Evolutionary conservation across 257 asterid genomes (phyloP).

Genomic region (Solanum virginianum): DNA sequence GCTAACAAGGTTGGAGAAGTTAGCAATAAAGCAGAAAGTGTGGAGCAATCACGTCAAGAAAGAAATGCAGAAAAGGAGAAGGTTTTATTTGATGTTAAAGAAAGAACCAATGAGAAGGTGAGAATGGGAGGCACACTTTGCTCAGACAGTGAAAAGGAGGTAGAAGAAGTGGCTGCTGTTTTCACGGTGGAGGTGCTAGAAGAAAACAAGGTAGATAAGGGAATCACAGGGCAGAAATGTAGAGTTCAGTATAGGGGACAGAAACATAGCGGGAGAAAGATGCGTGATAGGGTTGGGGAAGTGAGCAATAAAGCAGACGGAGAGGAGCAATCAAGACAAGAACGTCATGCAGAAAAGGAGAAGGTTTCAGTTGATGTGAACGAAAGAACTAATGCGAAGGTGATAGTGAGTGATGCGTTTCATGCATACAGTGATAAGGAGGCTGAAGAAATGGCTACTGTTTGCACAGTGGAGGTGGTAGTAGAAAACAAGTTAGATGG

Average conservation of each 20-base stretch:
- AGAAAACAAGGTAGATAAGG: neutral
- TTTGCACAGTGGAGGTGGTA: neutral
- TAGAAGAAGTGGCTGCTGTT: neutral
- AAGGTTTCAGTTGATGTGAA: neutral
- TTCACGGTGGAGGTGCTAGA: neutral
- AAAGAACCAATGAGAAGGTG: neutral
- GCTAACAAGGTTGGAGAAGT: neutral
- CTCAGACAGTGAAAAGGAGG: neutral
- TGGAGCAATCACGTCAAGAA: too few species aligned
- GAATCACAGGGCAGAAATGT: slow-evolving; percentile 1
- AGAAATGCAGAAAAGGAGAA: too few species aligned
- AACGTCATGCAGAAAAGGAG: neutral
- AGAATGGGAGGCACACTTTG: neutral
- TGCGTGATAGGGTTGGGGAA: neutral
- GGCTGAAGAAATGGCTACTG: neutral
- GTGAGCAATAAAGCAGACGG: neutral
- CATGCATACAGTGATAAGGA: neutral
- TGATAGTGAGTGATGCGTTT: neutral
- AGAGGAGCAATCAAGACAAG: neutral
- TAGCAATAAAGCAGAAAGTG: neutral
- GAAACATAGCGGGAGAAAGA: neutral
- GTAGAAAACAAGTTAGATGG: neutral
- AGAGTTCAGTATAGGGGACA: slow-evolving; percentile 8
- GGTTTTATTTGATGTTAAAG: too few species aligned
- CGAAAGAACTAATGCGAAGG: neutral